Evolutionary conservation across 306 rosid genomes (phyloP), one percentile per base, ranked within the genome.

Genomic region (Luffa aegyptiaca): DNA sequence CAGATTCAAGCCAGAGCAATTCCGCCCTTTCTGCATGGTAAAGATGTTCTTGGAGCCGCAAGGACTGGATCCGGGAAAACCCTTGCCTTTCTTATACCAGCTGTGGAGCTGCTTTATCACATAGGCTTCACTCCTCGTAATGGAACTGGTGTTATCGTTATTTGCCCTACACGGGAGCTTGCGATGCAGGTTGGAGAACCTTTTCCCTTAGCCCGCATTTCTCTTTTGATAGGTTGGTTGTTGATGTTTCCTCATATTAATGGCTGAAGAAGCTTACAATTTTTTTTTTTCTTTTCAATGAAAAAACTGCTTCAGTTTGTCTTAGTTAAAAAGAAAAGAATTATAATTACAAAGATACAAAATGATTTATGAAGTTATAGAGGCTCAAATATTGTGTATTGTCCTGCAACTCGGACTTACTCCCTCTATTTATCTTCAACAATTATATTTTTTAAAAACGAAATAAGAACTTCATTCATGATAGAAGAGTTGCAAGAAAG

Each of bases 11-110:
- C 91, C 0, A 88, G 86, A 81, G 82, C 97, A 26, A 90, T 91
- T 59, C 97, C 99, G 0, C 91, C 90, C 1, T 92, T 90, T 3
- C 64, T 95, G 86, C 33, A 80, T 6, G 99, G 97, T 18, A 87
- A 84, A 81, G 97, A 95, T 78, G 96, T 95, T 55, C 93, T 95
- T 10, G 99, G 97, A 78, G 99, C 99, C 72, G 99, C 99, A 1
- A 91, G 99, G 76, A 95, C 99, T 5, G 99, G 99, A 63, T 88
- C 99, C 17, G 99, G 99, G 1, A 95, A 95, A 85, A 95, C 99
- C 13, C 97, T 95, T 71, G 97, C 99, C 12, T 95, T 95, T 79
- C 83, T 95, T 62, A 82, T 95, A 82, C 99, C 99, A 20, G 99
- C 97, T 46, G 88, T 90, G 42, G 99, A 95, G 90, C 66, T 95